These are phyloP conservation scores for Sungouiella blattae DNA, from an alignment of 805 yeast species.

Conservation along the genomic window DNA sequence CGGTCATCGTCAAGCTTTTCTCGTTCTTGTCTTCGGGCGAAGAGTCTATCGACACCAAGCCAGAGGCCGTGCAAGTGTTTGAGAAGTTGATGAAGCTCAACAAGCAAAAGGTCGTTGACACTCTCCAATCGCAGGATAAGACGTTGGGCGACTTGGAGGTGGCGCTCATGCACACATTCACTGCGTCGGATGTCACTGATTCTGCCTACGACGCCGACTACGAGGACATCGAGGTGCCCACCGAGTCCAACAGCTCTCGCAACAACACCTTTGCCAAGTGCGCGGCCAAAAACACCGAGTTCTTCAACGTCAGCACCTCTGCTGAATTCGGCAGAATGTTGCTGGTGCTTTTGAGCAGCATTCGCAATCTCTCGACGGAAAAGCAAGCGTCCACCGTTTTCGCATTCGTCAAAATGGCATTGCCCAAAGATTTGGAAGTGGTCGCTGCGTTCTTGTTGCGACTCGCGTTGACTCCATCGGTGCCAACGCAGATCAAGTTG, in stretches of 20 bases:
- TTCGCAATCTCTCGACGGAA: slow-evolving; percentile 20
- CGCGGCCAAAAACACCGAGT: slow-evolving; percentile 24
- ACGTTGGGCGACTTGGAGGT: slow-evolving; percentile 43
- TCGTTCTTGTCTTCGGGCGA: background rate
- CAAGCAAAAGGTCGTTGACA: slow-evolving; percentile 17
- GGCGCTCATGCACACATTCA: slow-evolving; percentile 62
- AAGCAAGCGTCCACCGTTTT: slow-evolving; percentile 6
- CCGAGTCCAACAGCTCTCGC: slow-evolving; percentile 1
- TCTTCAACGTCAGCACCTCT: slow-evolving; percentile 30
- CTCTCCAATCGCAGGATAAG: slow-evolving; percentile 16
- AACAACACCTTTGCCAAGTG: slow-evolving; percentile 3
- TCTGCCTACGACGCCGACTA: slow-evolving; percentile 17
- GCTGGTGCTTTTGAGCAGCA: slow-evolving; percentile 43
- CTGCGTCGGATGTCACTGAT: slow-evolving; percentile 22
- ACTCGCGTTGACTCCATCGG: slow-evolving; percentile 51
- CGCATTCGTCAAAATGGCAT: slow-evolving; percentile 6
- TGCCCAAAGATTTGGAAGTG: slow-evolving; percentile 28
- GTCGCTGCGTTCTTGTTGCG: slow-evolving; percentile 58
- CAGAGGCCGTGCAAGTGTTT: slow-evolving; percentile 10
- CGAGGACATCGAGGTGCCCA: slow-evolving; percentile 3
- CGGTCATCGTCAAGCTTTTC: slow-evolving; percentile 12
- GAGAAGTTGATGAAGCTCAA: slow-evolving; percentile 21
- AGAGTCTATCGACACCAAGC: too few relatives aligned
- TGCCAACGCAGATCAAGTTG: slow-evolving; percentile 57
- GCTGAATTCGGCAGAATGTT: slow-evolving; percentile 41